Evolutionary conservation across 2,329 filamentous ascomycete species (phyloP), one percentile per base, ranked within the genome.

Genomic region (Peltaster fructicola): DNA sequence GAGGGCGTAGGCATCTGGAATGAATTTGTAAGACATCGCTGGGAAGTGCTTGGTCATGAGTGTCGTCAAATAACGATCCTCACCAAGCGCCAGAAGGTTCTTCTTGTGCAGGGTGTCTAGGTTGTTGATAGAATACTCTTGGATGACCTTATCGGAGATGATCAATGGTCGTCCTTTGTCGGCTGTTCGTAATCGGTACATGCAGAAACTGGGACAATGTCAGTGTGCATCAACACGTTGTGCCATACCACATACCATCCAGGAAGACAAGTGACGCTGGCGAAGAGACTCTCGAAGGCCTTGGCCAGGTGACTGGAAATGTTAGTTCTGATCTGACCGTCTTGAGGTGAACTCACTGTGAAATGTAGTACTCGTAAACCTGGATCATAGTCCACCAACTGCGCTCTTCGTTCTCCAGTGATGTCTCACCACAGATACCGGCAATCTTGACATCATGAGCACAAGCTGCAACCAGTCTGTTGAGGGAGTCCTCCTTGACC

Each of bases 311-410:
- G 78, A 63, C 98, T 88, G 15, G 88, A 95, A n/a, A n/a, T n/a
- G n/a, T n/a, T n/a, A n/a, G n/a, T n/a, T n/a, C n/a, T n/a, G n/a
- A n/a, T n/a, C n/a, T n/a, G n/a, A n/a, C n/a, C n/a, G n/a, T n/a
- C n/a, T n/a, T n/a, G n/a, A n/a, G n/a, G n/a, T n/a, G n/a, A n/a
- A n/a, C n/a, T n/a, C n/a, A n/a, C n/a, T n/a, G n/a, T n/a, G n/a
- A n/a, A 47, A 98, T 98, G 52, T 84, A 98, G 61, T 98, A 98
- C 52, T 98, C 88, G 57, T 98, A 98, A 36, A 98, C 88, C 52
- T 98, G 88, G 44, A 98, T 98, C 88, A 98, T 98, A 8, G 88
- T 98, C 80, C 81, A 92, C 82, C 84, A 95, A 43, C 74, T 84
- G 38, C 74, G 68, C 42, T 93, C 81, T 50, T 93, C 85, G 44